phyloP scores from a whole-genome alignment of 495 filamentous ascomycete genomes.

The Talaromyces proteolyticus region DNA sequence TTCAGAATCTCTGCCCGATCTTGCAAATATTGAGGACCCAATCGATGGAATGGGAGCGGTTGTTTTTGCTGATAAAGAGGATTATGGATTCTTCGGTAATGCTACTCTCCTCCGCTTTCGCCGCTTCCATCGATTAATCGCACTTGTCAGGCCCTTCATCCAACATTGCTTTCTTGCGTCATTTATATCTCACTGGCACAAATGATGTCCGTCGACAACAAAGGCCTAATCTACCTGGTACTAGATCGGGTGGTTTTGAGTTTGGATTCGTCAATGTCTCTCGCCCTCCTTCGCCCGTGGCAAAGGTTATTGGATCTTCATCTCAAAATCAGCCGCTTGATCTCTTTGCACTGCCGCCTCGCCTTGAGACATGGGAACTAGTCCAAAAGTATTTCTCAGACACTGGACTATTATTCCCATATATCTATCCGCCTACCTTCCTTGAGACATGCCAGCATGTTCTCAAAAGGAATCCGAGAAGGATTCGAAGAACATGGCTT shows the following conservation, averaged over 20 bases:
- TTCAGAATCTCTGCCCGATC: constrained; percentile 1
- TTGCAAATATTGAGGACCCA: constrained; percentile 19
- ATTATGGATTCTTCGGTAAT: constrained; percentile 42
- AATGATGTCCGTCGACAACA: neutral
- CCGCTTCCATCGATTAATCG: neutral
- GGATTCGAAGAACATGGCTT: constrained; percentile 52
- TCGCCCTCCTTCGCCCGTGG: neutral
- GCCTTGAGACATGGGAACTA: constrained; percentile 14
- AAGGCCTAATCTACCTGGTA: neutral
- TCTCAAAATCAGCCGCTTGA: neutral
- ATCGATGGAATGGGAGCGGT: constrained; percentile 40
- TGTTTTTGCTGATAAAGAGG: constrained; percentile 35
- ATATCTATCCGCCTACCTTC: constrained; percentile 29
- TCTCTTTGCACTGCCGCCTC: constrained; percentile 18
- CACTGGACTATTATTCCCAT: constrained; percentile 35
- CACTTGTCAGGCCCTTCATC: constrained; percentile 33
- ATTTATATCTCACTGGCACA: constrained; percentile 20
- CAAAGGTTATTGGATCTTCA: neutral
- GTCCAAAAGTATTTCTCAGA: constrained; percentile 28
- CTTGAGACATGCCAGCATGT: constrained; percentile 30
- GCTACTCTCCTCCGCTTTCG: neutral
- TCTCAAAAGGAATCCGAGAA: constrained; percentile 18
- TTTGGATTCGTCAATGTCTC: neutral
- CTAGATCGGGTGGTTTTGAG: neutral
- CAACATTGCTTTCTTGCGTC: constrained; percentile 39